A percentile compares a stretch with the other conserved stretches of the same genome.
Evolutionary conservation across 805 yeast species (phyloP).

Genomic region (Henningerozyma blattae): DNA sequence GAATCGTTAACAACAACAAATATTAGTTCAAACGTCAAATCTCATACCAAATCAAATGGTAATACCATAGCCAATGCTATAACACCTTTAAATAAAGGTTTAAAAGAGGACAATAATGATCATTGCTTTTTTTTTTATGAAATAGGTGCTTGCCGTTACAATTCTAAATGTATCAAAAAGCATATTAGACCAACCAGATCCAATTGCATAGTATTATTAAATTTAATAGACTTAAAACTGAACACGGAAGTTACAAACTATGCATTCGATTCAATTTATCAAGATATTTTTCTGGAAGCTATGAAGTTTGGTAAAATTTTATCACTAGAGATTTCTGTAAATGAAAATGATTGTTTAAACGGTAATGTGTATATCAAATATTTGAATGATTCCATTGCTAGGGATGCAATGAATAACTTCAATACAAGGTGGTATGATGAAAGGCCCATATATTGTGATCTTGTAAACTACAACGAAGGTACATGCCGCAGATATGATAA

Average conservation of each 20-base stretch:
- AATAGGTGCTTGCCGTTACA: conserved; percentile 91
- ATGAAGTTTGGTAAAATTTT: conserved; percentile 39
- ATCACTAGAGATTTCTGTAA: conserved; percentile 67
- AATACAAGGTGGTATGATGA: conserved; percentile 75
- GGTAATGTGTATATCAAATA: conserved; percentile 79
- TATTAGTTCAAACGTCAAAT: too few species aligned
- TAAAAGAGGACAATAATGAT: too few species aligned
- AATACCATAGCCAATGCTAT: too few species aligned
- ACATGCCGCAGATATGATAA: conserved; percentile 55
- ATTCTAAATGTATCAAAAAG: conserved; percentile 69
- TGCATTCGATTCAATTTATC: conserved; percentile 49
- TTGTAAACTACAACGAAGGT: conserved; percentile 59
- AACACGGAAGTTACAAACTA: conserved; percentile 11
- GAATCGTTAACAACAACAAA: too few species aligned
- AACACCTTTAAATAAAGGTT: too few species aligned
- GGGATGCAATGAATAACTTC: conserved; percentile 43
- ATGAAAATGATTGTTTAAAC: conserved; percentile 65
- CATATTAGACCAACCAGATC: conserved; percentile 60
- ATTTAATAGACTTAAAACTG: conserved; percentile 49
- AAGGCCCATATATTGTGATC: conserved; percentile 67
- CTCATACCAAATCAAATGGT: too few species aligned
- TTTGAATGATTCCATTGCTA: conserved; percentile 43
- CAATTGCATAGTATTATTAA: conserved; percentile 45
- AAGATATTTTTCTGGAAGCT: conserved; percentile 59
- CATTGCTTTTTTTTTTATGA: conserved; percentile 43